These are phyloP conservation scores for Psilocybe subaeruginosa DNA, from an alignment of 768 basidiomycete genomes.

Conservation along the genomic window DNA sequence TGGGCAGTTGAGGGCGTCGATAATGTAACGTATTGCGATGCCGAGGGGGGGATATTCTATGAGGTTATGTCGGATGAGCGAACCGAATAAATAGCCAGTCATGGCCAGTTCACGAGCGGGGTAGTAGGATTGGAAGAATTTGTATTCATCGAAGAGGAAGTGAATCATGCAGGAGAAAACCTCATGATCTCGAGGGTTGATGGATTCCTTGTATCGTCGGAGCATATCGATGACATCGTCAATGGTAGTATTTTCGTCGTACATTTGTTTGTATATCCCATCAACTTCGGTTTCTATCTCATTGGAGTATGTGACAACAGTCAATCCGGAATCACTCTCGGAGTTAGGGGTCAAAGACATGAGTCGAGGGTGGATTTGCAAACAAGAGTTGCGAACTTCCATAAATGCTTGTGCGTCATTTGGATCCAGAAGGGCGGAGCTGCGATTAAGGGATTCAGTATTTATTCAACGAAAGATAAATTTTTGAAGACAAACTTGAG, in stretches of 20 bases:
- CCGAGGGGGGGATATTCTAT: constrained; percentile 94
- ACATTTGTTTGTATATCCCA: constrained; percentile 97
- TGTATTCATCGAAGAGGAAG: constrained; percentile 99
- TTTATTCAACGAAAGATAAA: not conserved
- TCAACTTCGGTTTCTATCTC: constrained; percentile 96
- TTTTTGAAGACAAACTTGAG: constrained; percentile 61
- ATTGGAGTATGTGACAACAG: constrained; percentile 82
- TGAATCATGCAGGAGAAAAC: constrained; percentile 99
- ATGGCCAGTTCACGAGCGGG: constrained; percentile 92
- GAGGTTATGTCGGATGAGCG: constrained; percentile 90
- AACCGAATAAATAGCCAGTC: constrained; percentile 96
- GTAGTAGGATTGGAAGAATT: constrained; percentile 97
- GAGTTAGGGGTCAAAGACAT: constrained; percentile 90
- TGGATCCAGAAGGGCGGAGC: constrained; percentile 73
- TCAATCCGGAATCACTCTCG: constrained; percentile 89
- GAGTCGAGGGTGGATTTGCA: constrained; percentile 94
- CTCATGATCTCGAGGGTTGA: constrained; percentile 86
- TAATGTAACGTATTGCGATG: constrained; percentile 95
- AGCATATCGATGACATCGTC: constrained; percentile 93
- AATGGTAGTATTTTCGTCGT: constrained; percentile 91
- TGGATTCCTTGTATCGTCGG: constrained; percentile 82
- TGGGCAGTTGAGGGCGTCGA: constrained; percentile 90
- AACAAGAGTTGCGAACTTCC: constrained; percentile 89
- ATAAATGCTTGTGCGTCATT: constrained; percentile 85
- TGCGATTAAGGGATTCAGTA: constrained; percentile 28